Conservation (phyloP, 1,284 basidiomycete species). For the Tetrapyrgos nigripes region DNA sequence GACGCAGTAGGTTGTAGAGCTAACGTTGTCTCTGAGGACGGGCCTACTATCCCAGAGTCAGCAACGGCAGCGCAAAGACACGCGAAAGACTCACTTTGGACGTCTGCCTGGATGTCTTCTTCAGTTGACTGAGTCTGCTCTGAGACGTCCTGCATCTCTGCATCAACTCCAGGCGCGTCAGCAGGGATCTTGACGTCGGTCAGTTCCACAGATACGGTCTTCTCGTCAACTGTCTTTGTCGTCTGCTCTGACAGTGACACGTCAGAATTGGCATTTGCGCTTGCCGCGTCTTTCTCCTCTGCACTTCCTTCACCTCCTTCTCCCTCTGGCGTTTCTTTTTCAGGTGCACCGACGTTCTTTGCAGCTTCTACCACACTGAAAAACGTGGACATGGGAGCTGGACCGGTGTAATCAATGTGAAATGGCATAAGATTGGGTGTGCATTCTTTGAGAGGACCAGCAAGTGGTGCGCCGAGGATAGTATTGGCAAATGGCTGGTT, state of each 20-base stretch:
- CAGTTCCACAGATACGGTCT: slow-evolving; percentile 7
- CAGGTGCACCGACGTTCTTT: slow-evolving; percentile 39
- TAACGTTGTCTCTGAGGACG: background rate
- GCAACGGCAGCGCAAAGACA: too few species aligned
- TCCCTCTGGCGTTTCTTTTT: slow-evolving; percentile 1
- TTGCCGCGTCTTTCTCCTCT: background rate
- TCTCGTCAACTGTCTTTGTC: too few species aligned
- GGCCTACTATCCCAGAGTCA: background rate
- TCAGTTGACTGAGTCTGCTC: background rate
- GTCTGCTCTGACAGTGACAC: too few species aligned
- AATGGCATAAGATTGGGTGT: slow-evolving; percentile 82
- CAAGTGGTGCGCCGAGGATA: background rate
- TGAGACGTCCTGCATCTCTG: background rate
- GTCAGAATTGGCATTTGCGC: too few species aligned
- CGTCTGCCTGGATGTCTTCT: background rate
- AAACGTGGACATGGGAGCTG: slow-evolving; percentile 75
- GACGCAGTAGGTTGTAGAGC: background rate
- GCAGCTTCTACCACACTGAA: slow-evolving; percentile 60
- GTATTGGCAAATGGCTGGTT: background rate
- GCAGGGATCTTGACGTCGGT: background rate
- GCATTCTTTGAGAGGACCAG: slow-evolving; percentile 22
- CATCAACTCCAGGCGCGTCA: background rate
- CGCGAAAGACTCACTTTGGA: background rate
- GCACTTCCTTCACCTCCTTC: background rate
- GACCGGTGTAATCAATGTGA: slow-evolving; percentile 72